Evolutionary conservation across 331 rosid genomes (phyloP).

Genomic region (Malus hybrid): DNA sequence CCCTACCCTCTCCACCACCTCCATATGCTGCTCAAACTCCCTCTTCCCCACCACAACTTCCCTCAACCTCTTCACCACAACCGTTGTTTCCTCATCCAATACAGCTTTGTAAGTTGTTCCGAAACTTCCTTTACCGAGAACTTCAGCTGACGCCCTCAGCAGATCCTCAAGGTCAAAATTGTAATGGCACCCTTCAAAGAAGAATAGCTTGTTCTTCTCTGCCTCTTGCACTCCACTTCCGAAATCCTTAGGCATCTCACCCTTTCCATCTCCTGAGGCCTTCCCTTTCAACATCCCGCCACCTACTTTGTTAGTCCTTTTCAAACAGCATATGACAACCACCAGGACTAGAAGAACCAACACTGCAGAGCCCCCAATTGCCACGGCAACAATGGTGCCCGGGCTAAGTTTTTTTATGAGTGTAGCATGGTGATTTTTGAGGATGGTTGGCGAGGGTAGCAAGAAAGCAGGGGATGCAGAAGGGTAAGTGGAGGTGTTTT

Average conservation of each 20-base stretch:
- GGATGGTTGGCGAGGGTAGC: slow-evolving; percentile 27
- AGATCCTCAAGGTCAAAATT: slow-evolving; percentile 78
- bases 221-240: slow-evolving; percentile 84
- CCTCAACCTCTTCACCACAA: slow-evolving; percentile 68
- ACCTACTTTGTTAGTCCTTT: slow-evolving; percentile 25
- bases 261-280: slow-evolving; percentile 47
- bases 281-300: slow-evolving; percentile 46
- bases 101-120: slow-evolving; percentile 88
- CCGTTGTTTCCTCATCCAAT: slow-evolving; percentile 72
- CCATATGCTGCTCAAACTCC: slow-evolving; percentile 87
- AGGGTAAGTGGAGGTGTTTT: slow-evolving; percentile 26
- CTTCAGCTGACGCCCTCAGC: slow-evolving; percentile 81
- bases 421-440: slow-evolving; percentile 23
- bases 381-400: slow-evolving; percentile 42
- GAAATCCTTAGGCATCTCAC: slow-evolving; percentile 56
- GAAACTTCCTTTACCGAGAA: slow-evolving; percentile 76
- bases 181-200: slow-evolving; percentile 57
- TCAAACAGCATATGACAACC: slow-evolving; percentile 32
- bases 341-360: slow-evolving; percentile 35
- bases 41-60: slow-evolving; percentile 61
- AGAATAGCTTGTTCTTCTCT: slow-evolving; percentile 69
- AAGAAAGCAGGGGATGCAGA: slow-evolving; percentile 28
- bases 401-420: slow-evolving; percentile 36
- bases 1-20: slow-evolving; percentile 57
- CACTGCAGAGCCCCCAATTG: slow-evolving; percentile 43